Conservation (phyloP, 1,139 yeast genomes). For the Hyphopichia fennica region DNA sequence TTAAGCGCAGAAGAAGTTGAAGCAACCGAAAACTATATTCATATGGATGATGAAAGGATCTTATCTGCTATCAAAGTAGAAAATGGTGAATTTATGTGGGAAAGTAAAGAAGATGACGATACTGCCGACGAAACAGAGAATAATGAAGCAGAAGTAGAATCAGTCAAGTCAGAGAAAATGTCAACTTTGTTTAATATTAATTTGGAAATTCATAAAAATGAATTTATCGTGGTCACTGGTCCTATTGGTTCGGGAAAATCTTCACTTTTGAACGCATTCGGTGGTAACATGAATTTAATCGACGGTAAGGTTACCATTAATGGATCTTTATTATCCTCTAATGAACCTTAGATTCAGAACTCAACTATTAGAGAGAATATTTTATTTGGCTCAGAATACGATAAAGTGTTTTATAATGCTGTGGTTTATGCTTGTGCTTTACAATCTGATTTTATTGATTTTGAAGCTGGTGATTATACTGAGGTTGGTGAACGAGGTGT, state of each 20-base stretch:
- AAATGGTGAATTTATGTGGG: conserved; percentile 71
- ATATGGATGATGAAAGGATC: conserved; percentile 18
- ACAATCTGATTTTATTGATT: conserved; percentile 19
- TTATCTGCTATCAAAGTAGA: conserved; percentile 45
- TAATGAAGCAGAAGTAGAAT: neutral
- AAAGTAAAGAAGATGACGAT: conserved; percentile 31
- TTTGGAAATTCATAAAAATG: conserved; percentile 15
- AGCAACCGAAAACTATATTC: conserved; percentile 14
- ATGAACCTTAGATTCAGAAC: conserved; percentile 31
- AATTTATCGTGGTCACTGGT: conserved; percentile 23
- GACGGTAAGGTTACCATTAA: conserved; percentile 18
- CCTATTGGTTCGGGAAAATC: conserved; percentile 24
- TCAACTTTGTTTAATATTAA: conserved; percentile 10
- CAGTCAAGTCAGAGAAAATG: neutral
- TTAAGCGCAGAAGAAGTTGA: conserved; percentile 34
- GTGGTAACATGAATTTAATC: conserved; percentile 22
- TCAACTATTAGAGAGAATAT: conserved; percentile 29
- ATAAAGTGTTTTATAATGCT: conserved; percentile 15
- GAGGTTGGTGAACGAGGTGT: conserved; percentile 28
- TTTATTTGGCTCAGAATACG: conserved; percentile 22
- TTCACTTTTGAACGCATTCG: conserved; percentile 21
- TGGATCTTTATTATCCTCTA: conserved; percentile 17
- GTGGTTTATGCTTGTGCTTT: conserved; percentile 25
- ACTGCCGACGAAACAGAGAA: conserved; percentile 7
- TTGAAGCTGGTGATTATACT: conserved; percentile 22